These are phyloP conservation scores for Postia placenta DNA, from an alignment of 768 basidiomycete species.

Conservation along the genomic window DNA sequence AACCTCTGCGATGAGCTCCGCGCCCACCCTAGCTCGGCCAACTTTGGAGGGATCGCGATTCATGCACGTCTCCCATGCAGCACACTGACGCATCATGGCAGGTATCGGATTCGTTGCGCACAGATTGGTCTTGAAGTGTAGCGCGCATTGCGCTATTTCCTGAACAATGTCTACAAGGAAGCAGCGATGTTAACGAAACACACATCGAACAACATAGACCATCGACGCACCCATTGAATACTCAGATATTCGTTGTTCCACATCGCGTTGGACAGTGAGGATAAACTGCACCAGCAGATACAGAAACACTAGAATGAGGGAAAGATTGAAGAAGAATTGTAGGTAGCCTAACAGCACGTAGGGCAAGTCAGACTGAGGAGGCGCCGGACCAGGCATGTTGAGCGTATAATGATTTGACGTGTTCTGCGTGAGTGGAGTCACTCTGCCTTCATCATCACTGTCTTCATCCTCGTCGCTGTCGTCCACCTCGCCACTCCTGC, in stretches of 20 bases:
- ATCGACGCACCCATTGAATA: conserved; percentile 73
- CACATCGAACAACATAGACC: too few relatives aligned
- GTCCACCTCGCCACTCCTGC: conserved; percentile 13
- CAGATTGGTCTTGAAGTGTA: conserved; percentile 75
- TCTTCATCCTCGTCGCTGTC: conserved; percentile 34
- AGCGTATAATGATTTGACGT: conserved; percentile 80
- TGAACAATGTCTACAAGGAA: conserved; percentile 70
- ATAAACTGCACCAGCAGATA: conserved; percentile 86
- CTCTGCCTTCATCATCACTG: conserved; percentile 23
- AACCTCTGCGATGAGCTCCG: conserved; percentile 93
- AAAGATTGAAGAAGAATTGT: conserved; percentile 91
- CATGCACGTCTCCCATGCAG: conserved; percentile 92
- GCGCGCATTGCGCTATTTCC: conserved; percentile 84
- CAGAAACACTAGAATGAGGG: conserved; percentile 75
- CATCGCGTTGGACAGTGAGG: conserved; percentile 84
- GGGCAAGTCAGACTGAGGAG: conserved; percentile 59
- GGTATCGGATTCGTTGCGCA: conserved; percentile 76
- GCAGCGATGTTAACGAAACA: too few relatives aligned
- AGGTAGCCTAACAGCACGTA: conserved; percentile 87
- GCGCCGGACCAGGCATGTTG: conserved; percentile 61
- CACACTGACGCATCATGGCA: conserved; percentile 83
- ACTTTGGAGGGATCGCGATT: conserved; percentile 86
- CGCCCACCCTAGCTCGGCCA: conserved; percentile 84
- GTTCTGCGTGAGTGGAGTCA: conserved; percentile 40
- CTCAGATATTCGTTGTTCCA: conserved; percentile 80